Conservation (phyloP, 768 basidiomycete genomes). For the Collybia sp. region DNA sequence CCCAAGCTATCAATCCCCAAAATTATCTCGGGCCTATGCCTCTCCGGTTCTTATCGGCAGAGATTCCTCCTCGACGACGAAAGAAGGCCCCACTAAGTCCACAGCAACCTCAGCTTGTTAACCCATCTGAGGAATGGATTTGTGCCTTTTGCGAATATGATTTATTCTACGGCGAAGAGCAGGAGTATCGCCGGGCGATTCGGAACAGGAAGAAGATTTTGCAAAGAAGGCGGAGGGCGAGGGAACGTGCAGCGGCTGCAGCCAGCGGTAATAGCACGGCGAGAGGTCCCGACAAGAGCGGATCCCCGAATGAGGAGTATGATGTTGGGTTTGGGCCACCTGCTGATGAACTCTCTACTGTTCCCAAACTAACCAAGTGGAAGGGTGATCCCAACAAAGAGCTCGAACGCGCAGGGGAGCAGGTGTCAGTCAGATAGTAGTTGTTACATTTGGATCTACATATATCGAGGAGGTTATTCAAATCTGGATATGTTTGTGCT, state of each 20-base stretch:
- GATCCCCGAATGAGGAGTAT: constrained; percentile 17
- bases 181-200: constrained; percentile 58
- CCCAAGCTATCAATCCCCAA: constrained; percentile 32
- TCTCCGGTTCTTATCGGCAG: constrained; percentile 62
- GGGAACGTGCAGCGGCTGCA: constrained; percentile 59
- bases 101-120: constrained; percentile 28
- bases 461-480: neutral
- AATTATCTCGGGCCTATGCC: constrained; percentile 59
- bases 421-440: constrained; percentile 2
- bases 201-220: constrained; percentile 77
- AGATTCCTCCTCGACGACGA: constrained; percentile 46
- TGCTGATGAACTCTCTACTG: constrained; percentile 8
- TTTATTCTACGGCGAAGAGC: constrained; percentile 84
- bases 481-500: neutral
- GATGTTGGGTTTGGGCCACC: constrained; percentile 20
- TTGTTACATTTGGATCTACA: neutral
- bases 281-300: constrained; percentile 14
- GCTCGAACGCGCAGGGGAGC: constrained; percentile 11
- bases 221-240: constrained; percentile 60
- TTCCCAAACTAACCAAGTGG: constrained; percentile 16
- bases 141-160: constrained; percentile 93
- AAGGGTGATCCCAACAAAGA: constrained; percentile 15
- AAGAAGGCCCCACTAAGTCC: constrained; percentile 13
- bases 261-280: constrained; percentile 29
- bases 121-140: constrained; percentile 85